A percentile compares a stretch with the other conserved stretches of the same genome.
Conservation (phyloP, 805 yeast species). For the Metschnikowia reukaufii region DNA sequence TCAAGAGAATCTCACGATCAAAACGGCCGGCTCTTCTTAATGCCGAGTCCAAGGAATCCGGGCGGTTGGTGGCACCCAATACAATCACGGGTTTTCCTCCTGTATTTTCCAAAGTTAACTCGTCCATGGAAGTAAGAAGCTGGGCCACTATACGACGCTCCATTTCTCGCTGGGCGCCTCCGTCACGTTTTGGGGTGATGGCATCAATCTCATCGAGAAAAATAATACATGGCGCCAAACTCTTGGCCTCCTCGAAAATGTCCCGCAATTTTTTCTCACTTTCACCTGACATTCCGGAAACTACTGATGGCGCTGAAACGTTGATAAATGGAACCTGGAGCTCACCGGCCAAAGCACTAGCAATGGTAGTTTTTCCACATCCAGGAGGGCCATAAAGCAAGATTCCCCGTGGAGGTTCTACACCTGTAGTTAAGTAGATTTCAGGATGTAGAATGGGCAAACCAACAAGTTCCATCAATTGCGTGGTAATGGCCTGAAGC, state of each 20-base stretch:
- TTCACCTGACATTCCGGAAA: slow-evolving; percentile 99
- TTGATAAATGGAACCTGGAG: slow-evolving; percentile 89
- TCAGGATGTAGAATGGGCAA: slow-evolving; percentile 94
- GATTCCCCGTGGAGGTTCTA: slow-evolving; percentile 93
- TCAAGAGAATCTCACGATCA: slow-evolving; percentile 89
- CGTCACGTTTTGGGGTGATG: slow-evolving; percentile 96
- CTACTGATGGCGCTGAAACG: slow-evolving; percentile 92
- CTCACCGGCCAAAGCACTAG: slow-evolving; percentile 95
- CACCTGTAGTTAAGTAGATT: slow-evolving; percentile 81
- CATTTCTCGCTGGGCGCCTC: slow-evolving; percentile 95
- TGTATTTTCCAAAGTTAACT: slow-evolving; percentile 81
- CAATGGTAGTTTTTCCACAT: slow-evolving; percentile 96
- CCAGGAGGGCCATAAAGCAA: slow-evolving; percentile 98
- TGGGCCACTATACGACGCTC: slow-evolving; percentile 97
- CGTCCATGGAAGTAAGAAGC: slow-evolving; percentile 91
- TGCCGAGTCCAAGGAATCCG: slow-evolving; percentile 93
- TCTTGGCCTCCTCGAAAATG: slow-evolving; percentile 87
- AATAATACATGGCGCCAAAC: slow-evolving; percentile 86
- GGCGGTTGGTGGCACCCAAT: slow-evolving; percentile 95
- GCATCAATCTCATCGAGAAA: slow-evolving; percentile 98
- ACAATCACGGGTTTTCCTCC: slow-evolving; percentile 91
- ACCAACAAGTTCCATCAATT: slow-evolving; percentile 86
- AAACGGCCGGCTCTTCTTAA: slow-evolving; percentile 95
- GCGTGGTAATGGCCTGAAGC: slow-evolving; percentile 77
- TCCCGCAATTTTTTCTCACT: slow-evolving; percentile 93